These are phyloP conservation scores for Suhomyces tanzawaensis DNA, from an alignment of 805 yeast genomes.

Conservation along the genomic window DNA sequence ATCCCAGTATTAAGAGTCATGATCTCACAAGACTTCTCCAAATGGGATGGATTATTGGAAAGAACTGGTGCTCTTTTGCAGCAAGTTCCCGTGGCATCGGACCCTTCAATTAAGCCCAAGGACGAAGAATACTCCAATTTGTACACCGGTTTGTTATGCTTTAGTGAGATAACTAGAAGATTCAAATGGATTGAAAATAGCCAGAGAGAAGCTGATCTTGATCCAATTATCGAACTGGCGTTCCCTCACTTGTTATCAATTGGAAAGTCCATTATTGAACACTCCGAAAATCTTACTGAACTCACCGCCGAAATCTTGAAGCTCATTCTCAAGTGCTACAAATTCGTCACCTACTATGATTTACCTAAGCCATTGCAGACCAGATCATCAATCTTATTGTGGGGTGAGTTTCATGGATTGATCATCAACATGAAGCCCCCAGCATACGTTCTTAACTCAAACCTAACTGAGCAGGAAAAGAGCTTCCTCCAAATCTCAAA, in stretches of 20 bases:
- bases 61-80: slow-evolving; percentile 33
- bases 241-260: slow-evolving; percentile 67
- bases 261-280: slow-evolving; percentile 52
- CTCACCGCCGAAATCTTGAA: slow-evolving; percentile 68
- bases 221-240: slow-evolving; percentile 49
- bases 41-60: slow-evolving; percentile 37
- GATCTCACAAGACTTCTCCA: slow-evolving; percentile 33
- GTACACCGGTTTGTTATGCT: slow-evolving; percentile 67
- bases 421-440: slow-evolving; percentile 64
- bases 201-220: slow-evolving; percentile 25
- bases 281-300: slow-evolving; percentile 25
- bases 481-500: slow-evolving; percentile 72
- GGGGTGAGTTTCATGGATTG: slow-evolving; percentile 77
- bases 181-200: slow-evolving; percentile 70
- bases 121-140: slow-evolving; percentile 26
- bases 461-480: slow-evolving; percentile 49
- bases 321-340: slow-evolving; percentile 70
- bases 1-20: slow-evolving; percentile 19
- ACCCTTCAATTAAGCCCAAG: slow-evolving; percentile 6
- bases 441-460: slow-evolving; percentile 45
- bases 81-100: slow-evolving; percentile 15
- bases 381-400: slow-evolving; percentile 49
- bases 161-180: slow-evolving; percentile 66
- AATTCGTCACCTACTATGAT: slow-evolving; percentile 71
- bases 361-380: slow-evolving; percentile 61